Conservation (phyloP, 148 eudicot genomes). For the Rhododendron ovatum region DNA sequence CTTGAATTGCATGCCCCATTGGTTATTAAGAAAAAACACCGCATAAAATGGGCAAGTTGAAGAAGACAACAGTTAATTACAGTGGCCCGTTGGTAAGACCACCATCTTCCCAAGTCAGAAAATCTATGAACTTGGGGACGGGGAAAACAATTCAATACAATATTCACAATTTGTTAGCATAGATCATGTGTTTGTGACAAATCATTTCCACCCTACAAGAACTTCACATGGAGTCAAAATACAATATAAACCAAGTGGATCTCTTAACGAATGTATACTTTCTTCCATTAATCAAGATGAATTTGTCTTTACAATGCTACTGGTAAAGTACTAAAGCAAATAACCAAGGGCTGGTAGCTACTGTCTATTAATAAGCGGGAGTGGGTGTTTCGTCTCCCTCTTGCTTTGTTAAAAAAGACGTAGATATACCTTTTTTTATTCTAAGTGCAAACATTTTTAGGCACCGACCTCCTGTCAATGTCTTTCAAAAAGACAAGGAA, state of each 20-base stretch:
- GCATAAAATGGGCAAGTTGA: background rate
- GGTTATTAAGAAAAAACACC: background rate
- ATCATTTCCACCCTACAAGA: background rate
- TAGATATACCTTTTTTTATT: background rate
- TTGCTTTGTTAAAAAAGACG: background rate
- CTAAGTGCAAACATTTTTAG: background rate
- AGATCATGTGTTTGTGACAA: background rate
- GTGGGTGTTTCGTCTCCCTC: background rate
- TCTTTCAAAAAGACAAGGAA: background rate
- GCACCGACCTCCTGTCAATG: background rate
- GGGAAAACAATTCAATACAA: background rate
- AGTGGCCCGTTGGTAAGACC: background rate
- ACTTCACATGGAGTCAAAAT: background rate
- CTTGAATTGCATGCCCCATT: background rate
- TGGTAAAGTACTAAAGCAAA: background rate
- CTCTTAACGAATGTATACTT: background rate
- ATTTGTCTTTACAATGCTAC: background rate
- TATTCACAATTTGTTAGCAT: background rate
- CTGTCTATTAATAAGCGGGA: background rate
- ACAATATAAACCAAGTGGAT: background rate
- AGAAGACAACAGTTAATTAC: background rate
- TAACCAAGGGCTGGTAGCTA: background rate
- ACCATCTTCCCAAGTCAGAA: background rate
- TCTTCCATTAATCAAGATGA: background rate
- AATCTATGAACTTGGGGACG: background rate